Conservation (phyloP, 2,329 filamentous ascomycete species). For the Blastomyces emzantsi region DNA sequence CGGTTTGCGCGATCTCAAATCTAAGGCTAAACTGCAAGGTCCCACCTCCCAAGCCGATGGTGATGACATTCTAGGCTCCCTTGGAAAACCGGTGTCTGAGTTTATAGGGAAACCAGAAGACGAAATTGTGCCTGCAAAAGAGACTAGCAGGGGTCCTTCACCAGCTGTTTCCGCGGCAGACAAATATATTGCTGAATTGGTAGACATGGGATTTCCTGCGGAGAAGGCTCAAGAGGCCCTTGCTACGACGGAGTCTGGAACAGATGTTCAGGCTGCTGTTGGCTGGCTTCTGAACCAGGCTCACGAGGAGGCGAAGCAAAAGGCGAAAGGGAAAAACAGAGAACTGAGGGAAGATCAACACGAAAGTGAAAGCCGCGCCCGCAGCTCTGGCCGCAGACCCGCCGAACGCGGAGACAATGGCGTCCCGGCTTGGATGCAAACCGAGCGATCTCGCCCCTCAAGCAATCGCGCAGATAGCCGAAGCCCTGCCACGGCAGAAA, state of each 20-base stretch:
- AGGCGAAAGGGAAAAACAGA: conserved; percentile 37
- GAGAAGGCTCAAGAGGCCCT: conserved; percentile 76
- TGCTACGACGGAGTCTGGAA: conserved; percentile 66
- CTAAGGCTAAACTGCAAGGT: conserved; percentile 37
- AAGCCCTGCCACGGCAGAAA: conserved; percentile 46
- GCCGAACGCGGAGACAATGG: conserved; percentile 22
- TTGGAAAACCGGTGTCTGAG: conserved; percentile 51
- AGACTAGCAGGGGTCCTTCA: conserved; percentile 4
- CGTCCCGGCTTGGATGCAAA: conserved; percentile 55
- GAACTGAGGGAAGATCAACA: conserved; percentile 4
- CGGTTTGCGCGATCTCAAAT: conserved; percentile 55
- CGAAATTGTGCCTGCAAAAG: neutral
- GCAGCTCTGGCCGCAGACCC: conserved; percentile 17
- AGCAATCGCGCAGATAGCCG: conserved; percentile 19
- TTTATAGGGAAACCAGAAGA: conserved; percentile 25
- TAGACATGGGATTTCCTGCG: conserved; percentile 88
- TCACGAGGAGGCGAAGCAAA: conserved; percentile 71
- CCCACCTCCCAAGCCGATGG: conserved; percentile 43
- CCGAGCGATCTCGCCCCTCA: conserved; percentile 33
- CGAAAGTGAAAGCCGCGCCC: conserved; percentile 18
- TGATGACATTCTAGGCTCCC: conserved; percentile 54
- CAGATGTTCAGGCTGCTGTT: conserved; percentile 77
- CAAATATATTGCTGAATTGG: conserved; percentile 72
- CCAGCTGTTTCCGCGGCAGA: conserved; percentile 50
- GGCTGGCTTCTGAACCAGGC: conserved; percentile 87